These are phyloP conservation scores for Pseudocercospora ulei DNA, from an alignment of 2,329 filamentous ascomycete genomes.

Conservation along the genomic window DNA sequence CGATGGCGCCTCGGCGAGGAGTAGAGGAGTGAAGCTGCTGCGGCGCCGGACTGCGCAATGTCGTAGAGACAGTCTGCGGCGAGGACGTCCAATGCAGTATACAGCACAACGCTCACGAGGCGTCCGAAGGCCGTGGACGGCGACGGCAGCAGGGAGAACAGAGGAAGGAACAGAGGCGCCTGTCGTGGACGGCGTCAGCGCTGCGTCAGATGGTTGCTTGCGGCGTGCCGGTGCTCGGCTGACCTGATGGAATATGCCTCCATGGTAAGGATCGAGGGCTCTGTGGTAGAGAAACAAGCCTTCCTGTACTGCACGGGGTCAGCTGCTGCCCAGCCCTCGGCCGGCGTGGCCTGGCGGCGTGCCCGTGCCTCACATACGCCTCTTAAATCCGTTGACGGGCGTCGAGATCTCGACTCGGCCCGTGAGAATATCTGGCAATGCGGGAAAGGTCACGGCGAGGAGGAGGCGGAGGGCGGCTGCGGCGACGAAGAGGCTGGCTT, in stretches of 20 bases:
- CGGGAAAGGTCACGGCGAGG: constrained; percentile 71
- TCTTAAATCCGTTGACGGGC: constrained; percentile 94
- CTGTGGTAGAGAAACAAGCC: constrained; percentile 91
- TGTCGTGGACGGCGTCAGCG: constrained; percentile 39
- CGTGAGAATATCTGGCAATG: constrained; percentile 72
- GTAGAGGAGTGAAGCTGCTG: constrained; percentile 63
- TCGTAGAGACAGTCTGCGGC: constrained; percentile 68
- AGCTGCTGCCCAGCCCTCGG: constrained; percentile 26
- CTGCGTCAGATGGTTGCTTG: not conserved
- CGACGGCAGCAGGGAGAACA: constrained; percentile 80
- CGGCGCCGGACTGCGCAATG: constrained; percentile 73
- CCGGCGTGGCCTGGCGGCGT: constrained; percentile 4
- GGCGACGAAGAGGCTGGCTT: constrained; percentile 59
- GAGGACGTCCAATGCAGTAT: constrained; percentile 68
- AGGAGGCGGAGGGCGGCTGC: constrained; percentile 70
- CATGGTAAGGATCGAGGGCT: constrained; percentile 94
- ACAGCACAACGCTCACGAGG: constrained; percentile 63
- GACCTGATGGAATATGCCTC: constrained; percentile 67
- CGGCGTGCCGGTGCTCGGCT: too few relatives aligned
- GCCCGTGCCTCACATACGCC: constrained; percentile 52
- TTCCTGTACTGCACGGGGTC: constrained; percentile 64
- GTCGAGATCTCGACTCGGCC: constrained; percentile 94
- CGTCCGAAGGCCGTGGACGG: constrained; percentile 44
- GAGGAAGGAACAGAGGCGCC: constrained; percentile 78
- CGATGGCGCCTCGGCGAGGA: constrained; percentile 67